Percentiles rank a stretch among this genome's conserved stretches.
These are phyloP conservation scores for Austroboletus niveus DNA, from an alignment of 1,284 basidiomycete genomes.

Conservation along the genomic window DNA sequence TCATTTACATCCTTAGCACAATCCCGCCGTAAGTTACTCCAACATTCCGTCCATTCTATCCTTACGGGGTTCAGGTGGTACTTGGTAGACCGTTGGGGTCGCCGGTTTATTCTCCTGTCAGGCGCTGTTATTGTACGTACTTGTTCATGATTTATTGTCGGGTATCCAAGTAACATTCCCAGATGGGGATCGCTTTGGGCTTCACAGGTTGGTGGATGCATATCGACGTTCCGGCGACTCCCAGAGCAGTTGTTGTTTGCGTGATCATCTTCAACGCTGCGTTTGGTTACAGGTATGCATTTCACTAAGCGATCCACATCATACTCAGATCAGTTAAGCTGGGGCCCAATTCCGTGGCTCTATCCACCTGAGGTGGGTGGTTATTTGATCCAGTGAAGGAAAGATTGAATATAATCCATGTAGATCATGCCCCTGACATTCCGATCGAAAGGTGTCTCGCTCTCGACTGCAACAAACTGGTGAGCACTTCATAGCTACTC, in stretches of 20 bases:
- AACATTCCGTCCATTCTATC: slow-evolving; percentile 2
- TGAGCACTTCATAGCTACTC: slow-evolving; percentile 7
- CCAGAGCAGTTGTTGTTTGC: slow-evolving; percentile 87
- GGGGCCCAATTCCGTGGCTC: slow-evolving; percentile 84
- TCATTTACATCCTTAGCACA: slow-evolving; percentile 85
- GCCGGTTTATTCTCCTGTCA: slow-evolving; percentile 86
- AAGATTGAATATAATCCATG: slow-evolving; percentile 9
- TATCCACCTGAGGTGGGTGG: slow-evolving; percentile 75
- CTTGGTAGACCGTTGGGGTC: slow-evolving; percentile 90
- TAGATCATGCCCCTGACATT: slow-evolving; percentile 91
- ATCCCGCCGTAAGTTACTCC: slow-evolving; percentile 66
- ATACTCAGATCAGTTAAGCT: slow-evolving; percentile 33
- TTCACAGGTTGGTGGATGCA: slow-evolving; percentile 92
- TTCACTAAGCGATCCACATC: not conserved
- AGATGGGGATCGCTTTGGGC: slow-evolving; percentile 80
- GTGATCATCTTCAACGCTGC: slow-evolving; percentile 94
- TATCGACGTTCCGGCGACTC: slow-evolving; percentile 82
- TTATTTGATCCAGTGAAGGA: not conserved
- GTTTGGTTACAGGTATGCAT: slow-evolving; percentile 76
- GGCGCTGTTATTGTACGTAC: slow-evolving; percentile 80
- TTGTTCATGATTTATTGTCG: slow-evolving; percentile 3
- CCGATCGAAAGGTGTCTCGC: slow-evolving; percentile 91
- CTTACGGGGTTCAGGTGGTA: slow-evolving; percentile 70
- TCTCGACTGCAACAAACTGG: slow-evolving; percentile 80
- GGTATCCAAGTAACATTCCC: slow-evolving; percentile 4